These are phyloP conservation scores for Nakaseomyces bracarensis DNA, from an alignment of 1,139 yeast species.

Conservation along the genomic window DNA sequence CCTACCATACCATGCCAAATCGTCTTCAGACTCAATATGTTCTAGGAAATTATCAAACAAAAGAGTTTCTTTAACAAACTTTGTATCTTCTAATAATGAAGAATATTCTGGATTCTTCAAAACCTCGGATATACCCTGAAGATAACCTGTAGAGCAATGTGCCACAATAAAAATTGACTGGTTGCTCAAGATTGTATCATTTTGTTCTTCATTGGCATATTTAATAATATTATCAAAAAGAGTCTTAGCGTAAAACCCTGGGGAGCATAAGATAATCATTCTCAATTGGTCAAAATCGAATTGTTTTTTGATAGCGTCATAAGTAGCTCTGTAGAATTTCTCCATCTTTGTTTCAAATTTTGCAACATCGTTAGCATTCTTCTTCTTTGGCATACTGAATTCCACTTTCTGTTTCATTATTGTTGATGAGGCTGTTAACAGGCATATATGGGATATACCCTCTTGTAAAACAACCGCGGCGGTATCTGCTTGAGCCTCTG, in stretches of 20 bases:
- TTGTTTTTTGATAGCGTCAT: slow-evolving; percentile 56
- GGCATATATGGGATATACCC: slow-evolving; percentile 88
- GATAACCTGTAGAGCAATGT: slow-evolving; percentile 84
- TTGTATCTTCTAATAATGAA: slow-evolving; percentile 64
- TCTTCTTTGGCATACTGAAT: slow-evolving; percentile 75
- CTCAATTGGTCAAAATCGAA: slow-evolving; percentile 64
- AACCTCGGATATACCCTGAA: slow-evolving; percentile 86
- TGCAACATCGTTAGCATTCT: slow-evolving; percentile 67
- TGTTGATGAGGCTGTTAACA: slow-evolving; percentile 84
- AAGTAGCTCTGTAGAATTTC: slow-evolving; percentile 58
- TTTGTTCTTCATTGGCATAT: slow-evolving; percentile 48
- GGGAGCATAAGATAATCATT: slow-evolving; percentile 81
- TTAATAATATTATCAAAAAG: slow-evolving; percentile 49
- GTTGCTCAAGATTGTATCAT: slow-evolving; percentile 48
- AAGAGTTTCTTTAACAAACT: slow-evolving; percentile 66
- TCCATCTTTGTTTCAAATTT: slow-evolving; percentile 74
- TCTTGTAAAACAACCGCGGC: slow-evolving; percentile 94
- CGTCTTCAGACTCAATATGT: slow-evolving; percentile 70
- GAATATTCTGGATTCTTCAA: slow-evolving; percentile 61
- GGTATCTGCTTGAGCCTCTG: slow-evolving; percentile 77
- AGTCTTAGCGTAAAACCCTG: slow-evolving; percentile 77
- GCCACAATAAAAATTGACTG: slow-evolving; percentile 67
- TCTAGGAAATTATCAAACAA: slow-evolving; percentile 71
- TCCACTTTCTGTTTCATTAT: slow-evolving; percentile 73
- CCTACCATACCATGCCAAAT: slow-evolving; percentile 90